These are phyloP conservation scores for Bifiguratus adelaidae DNA, from an alignment of 192 early-diverging fungal species.

Conservation along the genomic window DNA sequence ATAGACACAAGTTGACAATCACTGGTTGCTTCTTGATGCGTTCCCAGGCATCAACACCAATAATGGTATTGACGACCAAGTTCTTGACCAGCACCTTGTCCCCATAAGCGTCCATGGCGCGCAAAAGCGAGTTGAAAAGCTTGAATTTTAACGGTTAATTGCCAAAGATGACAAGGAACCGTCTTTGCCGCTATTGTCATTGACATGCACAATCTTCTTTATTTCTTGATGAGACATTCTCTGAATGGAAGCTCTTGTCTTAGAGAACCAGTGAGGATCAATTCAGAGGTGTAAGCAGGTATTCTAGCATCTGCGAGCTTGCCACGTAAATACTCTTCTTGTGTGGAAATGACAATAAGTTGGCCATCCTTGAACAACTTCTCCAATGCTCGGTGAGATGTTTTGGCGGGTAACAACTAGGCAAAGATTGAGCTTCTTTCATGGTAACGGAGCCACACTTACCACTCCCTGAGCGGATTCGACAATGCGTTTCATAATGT, in stretches of 20 bases:
- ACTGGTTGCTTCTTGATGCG: constrained; percentile 80
- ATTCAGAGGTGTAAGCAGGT: neutral
- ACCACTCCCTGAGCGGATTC: neutral
- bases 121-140: no score
- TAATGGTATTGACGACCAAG: constrained; percentile 68
- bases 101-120: no score
- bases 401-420: neutral
- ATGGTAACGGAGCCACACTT: neutral
- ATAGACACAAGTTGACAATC: constrained; percentile 63
- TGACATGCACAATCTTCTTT: no score
- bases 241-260: neutral
- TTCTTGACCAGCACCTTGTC: constrained; percentile 69
- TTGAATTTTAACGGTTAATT: no score
- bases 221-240: no score
- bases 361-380: neutral
- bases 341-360: neutral
- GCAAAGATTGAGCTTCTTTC: neutral
- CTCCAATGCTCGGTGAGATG: neutral
- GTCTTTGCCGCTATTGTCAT: no score
- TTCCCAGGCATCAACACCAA: constrained; percentile 94
- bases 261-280: neutral
- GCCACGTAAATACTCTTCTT: neutral
- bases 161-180: no score
- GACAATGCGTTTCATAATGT: neutral
- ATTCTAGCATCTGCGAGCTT: neutral